Evolutionary conservation across 805 yeast genomes (phyloP), one percentile per base, ranked within the genome.

Genomic region (Kodamaea kaohsiungensis): DNA sequence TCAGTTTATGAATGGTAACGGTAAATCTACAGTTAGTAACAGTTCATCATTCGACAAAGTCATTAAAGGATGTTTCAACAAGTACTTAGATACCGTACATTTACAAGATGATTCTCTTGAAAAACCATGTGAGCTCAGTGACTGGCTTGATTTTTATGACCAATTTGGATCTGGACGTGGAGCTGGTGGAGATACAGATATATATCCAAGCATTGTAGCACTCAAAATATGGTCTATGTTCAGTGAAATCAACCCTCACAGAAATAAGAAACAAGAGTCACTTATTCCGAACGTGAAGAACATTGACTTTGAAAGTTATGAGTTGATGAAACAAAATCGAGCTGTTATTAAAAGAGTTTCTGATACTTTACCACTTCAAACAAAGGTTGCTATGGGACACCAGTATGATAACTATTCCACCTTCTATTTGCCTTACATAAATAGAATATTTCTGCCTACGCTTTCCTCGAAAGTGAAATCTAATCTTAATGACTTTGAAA

Each of bases 141-240:
- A 89, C 57, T 92, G 96, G 96, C 65, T 89, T 27, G 80, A 70
- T 59, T 89, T 88, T 65, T 81, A 85, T 57, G 98, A 92, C 65
- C 48, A 70, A n/a, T 68, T 87, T 65, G 67, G 62, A 2, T 52
- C 25, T 13, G 47, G 35, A 10, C 16, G 69, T 39, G 58, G 56
- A 10, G 70, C 70, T 43, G 71, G 75, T 0, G 73, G 73, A 48
- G 77, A 76, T 55, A 76, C 77, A 2, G 83, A 80, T 18, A 61
- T 85, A 48, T 91, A 89, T 62, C 74, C 80, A 3, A 70, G 86
- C 0, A 71, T 80, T 17, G 82, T 85, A 0, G 82, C 86, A 0
- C 64, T 88, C 62, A 87, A 85, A 53, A 83, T 85, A 58, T 88
- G 82, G 77, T 75, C 79, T 16, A 68, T 81, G 52, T 91, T 88